Evolutionary conservation across 2,329 filamentous ascomycete species (phyloP).

Genomic region (Colletotrichum camelliae): DNA sequence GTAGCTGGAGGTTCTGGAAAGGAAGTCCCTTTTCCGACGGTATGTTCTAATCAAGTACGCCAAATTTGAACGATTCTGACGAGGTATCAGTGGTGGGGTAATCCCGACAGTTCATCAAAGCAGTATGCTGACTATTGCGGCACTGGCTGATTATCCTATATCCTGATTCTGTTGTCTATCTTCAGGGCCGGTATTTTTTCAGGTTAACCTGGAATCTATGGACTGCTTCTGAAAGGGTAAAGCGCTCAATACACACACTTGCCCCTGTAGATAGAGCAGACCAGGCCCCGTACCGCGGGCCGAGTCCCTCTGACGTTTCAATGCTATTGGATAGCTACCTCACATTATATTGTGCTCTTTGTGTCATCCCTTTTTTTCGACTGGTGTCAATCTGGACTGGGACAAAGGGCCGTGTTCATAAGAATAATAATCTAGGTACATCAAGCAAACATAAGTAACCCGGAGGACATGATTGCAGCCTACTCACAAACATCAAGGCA

Average conservation of each 20-base stretch:
- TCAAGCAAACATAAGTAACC: background rate
- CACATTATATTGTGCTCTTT: background rate
- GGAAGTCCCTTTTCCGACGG: constrained; percentile 22
- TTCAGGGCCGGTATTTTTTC: background rate
- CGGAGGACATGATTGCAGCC: background rate
- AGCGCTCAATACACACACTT: background rate
- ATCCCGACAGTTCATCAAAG: constrained; percentile 1
- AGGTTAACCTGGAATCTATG: rapidly evolving
- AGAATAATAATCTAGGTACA: background rate
- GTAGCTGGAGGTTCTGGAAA: constrained; percentile 24
- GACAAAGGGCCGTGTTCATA: background rate
- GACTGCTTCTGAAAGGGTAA: background rate
- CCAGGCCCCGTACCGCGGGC: background rate
- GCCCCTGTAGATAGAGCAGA: no score
- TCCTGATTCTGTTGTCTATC: background rate
- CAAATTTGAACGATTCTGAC: background rate
- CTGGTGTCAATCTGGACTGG: no score
- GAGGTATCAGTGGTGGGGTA: constrained; percentile 3
- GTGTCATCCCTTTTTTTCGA: background rate
- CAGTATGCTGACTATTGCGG: constrained; percentile 21
- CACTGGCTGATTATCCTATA: background rate
- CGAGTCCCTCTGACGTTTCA: background rate
- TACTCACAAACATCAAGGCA: background rate
- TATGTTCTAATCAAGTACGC: background rate
- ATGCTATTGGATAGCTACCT: background rate